Conservation (phyloP, 768 basidiomycete genomes). For the Pholiota conissans region DNA sequence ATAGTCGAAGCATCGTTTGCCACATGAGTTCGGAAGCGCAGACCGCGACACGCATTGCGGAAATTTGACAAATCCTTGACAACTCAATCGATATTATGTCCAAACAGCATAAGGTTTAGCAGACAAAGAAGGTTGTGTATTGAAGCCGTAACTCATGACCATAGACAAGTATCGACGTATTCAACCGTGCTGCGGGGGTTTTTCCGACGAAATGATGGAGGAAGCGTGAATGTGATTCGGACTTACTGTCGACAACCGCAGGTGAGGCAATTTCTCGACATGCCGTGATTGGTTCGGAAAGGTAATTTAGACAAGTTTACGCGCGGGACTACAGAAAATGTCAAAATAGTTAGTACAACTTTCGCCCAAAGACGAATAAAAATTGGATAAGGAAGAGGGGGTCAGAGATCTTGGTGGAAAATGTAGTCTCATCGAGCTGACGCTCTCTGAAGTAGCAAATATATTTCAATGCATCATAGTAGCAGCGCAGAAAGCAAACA, state of each 20-base stretch:
- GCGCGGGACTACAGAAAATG: too few species aligned
- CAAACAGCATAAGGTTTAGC: neutral
- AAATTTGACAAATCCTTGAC: neutral
- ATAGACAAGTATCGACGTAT: neutral
- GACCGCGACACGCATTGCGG: too few species aligned
- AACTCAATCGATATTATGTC: neutral
- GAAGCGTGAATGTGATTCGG: neutral
- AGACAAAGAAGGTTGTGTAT: neutral
- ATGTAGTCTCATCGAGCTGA: constrained; percentile 67
- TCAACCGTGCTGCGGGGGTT: neutral
- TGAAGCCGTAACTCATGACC: neutral
- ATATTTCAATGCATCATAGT: constrained; percentile 32
- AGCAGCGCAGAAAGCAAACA: neutral
- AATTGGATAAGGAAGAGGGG: constrained; percentile 14
- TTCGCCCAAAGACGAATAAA: neutral
- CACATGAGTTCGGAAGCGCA: too few species aligned
- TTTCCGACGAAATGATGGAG: neutral
- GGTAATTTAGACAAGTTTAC: neutral
- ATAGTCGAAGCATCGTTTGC: too few species aligned
- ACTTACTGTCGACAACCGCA: neutral
- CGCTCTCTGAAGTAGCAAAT: constrained; percentile 89
- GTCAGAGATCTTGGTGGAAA: constrained; percentile 89
- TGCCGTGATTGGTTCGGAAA: neutral
- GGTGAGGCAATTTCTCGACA: neutral
- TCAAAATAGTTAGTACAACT: neutral